Evolutionary conservation across 2,329 filamentous ascomycete genomes (phyloP), one percentile per base, ranked within the genome.

Genomic region (Scedosporium aurantiacum): DNA sequence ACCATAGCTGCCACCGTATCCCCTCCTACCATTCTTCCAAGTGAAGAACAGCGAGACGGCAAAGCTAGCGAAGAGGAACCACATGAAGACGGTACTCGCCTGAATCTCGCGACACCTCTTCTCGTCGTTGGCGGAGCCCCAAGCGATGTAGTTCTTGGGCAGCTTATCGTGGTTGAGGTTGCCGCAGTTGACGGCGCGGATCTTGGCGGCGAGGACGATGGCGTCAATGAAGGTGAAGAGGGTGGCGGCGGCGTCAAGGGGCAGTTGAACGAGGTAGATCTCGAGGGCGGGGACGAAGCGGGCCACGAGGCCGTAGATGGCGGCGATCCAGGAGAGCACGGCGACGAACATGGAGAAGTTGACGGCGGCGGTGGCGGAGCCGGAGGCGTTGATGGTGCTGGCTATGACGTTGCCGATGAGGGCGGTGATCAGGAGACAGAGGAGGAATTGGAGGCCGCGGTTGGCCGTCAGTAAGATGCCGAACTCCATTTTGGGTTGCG

Each of bases 41-140:
- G 80, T 74, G 64, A 89, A 79, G 69, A 83, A 76, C 54, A 85
- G 70, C 47, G 80, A 79, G 3, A 76, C 84, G 28, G 77, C 74
- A 68, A 87, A 88, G 27, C 81, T 78, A 45, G 76, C 79, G 71
- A 87, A 90, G 57, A 90, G 81, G 75, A 92, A 91, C 87, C 87
- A 93, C 74, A 90, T 80, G 76, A 93, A 93, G 43, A 83, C 87
- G 40, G 82, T 84, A 64, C 82, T 82, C 43, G 89, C 89, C 76
- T 92, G 89, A 16, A 90, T 82, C 74, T 90, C 84, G 64, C 83
- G 85, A 75, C 89, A 92, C 65, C 87, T 82, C 76, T 86, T 84
- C 70, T 78, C 72, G 63, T 80, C 76, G 72, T 86, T 70, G 64
- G 65, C 63, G 55, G 84, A 85, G 62, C 86, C 86, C 70, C 80